Evolutionary conservation across 192 early-diverging fungal genomes (phyloP).

Genomic region (Chytriomyces sp.): DNA sequence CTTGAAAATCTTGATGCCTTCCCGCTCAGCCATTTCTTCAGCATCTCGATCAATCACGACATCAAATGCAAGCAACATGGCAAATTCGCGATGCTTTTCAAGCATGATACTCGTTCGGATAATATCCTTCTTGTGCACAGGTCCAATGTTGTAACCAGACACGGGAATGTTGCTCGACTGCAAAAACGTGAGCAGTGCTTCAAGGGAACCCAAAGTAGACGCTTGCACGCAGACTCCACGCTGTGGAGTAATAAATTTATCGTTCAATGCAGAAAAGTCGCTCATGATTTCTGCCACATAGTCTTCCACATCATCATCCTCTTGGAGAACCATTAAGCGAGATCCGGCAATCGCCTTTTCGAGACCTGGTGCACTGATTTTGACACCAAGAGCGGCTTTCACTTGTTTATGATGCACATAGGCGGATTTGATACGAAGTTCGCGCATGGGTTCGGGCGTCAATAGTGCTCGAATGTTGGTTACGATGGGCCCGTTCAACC

Average conservation of each 20-base stretch:
- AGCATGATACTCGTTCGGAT: conserved; percentile 90
- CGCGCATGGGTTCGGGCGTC: conserved; percentile 98
- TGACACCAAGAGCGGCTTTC: conserved; percentile 96
- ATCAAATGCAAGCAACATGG: conserved; percentile 62
- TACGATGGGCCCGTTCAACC: conserved; percentile 91
- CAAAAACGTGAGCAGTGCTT: conserved; percentile 95
- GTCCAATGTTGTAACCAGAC: conserved; percentile 94
- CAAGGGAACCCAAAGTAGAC: conserved; percentile 95
- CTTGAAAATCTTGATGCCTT: conserved; percentile 90
- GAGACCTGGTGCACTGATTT: conserved; percentile 91
- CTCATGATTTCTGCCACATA: conserved; percentile 93
- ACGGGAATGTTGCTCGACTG: conserved; percentile 92
- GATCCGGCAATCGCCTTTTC: conserved; percentile 98
- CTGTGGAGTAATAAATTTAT: conserved; percentile 80
- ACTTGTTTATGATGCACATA: conserved; percentile 96
- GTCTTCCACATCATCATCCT: conserved; percentile 96
- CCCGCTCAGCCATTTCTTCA: conserved; percentile 84
- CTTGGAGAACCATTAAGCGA: conserved; percentile 87
- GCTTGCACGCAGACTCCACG: conserved; percentile 98
- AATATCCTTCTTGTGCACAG: conserved; percentile 97
- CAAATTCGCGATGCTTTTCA: conserved; percentile 83
- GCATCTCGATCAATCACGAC: conserved; percentile 79
- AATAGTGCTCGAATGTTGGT: conserved; percentile 91
- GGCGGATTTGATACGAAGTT: conserved; percentile 94
- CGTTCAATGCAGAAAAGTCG: conserved; percentile 79